A percentile compares a stretch with the other conserved stretches of the same genome.
Evolutionary conservation across 2,329 filamentous ascomycete species (phyloP).

Genomic region (Helotiales sp.): DNA sequence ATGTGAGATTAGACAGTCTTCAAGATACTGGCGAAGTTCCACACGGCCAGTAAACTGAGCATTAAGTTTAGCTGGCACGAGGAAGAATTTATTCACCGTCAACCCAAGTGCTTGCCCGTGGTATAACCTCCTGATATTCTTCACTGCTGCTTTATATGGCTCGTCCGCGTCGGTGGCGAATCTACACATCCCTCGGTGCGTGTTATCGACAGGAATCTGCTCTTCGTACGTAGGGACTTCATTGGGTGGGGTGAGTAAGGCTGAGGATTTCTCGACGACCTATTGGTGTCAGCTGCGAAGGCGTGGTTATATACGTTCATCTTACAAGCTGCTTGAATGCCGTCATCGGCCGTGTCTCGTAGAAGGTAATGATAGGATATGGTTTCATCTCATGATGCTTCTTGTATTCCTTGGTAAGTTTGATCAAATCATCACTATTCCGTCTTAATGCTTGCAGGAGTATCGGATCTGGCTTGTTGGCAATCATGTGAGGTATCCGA

Average conservation of each 20-base stretch:
- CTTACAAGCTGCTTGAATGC: constrained; percentile 1
- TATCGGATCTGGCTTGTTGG: constrained; percentile 9
- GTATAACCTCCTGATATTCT: constrained; percentile 11
- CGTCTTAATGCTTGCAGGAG: constrained; percentile 13
- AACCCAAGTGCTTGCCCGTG: not conserved
- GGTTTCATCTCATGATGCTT: not conserved
- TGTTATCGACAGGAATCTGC: constrained; percentile 12
- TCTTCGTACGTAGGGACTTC: constrained; percentile 11
- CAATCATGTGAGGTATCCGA: constrained; percentile 1
- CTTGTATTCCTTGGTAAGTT: constrained; percentile 10
- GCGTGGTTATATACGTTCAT: not conserved
- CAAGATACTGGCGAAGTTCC: constrained; percentile 10
- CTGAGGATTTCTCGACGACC: constrained; percentile 15
- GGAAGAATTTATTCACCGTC: constrained; percentile 13
- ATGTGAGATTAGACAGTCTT: constrained; percentile 1
- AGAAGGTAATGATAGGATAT: constrained; percentile 20
- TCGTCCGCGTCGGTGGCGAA: constrained; percentile 4
- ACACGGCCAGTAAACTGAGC: constrained; percentile 22
- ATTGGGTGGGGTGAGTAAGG: constrained; percentile 8
- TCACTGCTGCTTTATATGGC: constrained; percentile 13
- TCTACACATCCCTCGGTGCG: constrained; percentile 19
- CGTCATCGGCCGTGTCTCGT: constrained; percentile 18
- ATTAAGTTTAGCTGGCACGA: constrained; percentile 14
- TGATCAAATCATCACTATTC: constrained; percentile 1
- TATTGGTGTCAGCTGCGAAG: not conserved